phyloP scores from a whole-genome alignment of 2,329 filamentous ascomycete genomes.

The Penicillium frequentans region DNA sequence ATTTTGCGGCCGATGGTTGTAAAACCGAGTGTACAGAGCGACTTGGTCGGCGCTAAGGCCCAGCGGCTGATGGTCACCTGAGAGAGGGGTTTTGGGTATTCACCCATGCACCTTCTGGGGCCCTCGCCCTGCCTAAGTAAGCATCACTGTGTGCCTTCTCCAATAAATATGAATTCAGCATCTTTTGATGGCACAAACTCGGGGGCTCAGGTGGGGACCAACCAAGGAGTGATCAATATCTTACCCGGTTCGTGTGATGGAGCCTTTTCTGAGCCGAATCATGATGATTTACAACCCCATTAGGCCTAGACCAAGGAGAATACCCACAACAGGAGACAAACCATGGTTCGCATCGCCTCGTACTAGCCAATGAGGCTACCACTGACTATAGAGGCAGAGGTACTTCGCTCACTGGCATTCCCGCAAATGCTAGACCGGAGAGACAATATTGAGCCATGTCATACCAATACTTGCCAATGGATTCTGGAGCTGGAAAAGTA shows the following conservation, averaged over 20 bases:
- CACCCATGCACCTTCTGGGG: too few species aligned
- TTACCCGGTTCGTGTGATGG: background rate
- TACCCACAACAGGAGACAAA: background rate
- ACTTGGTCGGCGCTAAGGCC: too few species aligned
- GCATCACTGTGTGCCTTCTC: background rate
- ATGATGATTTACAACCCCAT: background rate
- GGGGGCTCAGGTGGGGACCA: background rate
- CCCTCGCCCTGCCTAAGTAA: background rate
- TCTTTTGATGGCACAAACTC: background rate
- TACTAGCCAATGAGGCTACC: background rate
- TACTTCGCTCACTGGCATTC: conserved; percentile 8
- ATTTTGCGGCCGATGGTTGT: too few species aligned
- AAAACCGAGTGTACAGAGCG: too few species aligned
- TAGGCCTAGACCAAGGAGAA: background rate
- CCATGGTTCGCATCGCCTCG: background rate
- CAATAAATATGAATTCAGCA: background rate
- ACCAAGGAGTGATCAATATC: background rate
- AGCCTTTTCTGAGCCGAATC: background rate
- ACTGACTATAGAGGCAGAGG: background rate
- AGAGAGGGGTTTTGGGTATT: too few species aligned
- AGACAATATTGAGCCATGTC: conserved; percentile 2
- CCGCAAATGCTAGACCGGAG: conserved; percentile 10
- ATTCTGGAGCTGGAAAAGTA: conserved; percentile 14
- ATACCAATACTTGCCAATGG: conserved; percentile 14
- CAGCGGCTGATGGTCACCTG: too few species aligned